Conservation (phyloP, 108 stramenopile genomes). For the Phaeodactylum tricornutum region DNA sequence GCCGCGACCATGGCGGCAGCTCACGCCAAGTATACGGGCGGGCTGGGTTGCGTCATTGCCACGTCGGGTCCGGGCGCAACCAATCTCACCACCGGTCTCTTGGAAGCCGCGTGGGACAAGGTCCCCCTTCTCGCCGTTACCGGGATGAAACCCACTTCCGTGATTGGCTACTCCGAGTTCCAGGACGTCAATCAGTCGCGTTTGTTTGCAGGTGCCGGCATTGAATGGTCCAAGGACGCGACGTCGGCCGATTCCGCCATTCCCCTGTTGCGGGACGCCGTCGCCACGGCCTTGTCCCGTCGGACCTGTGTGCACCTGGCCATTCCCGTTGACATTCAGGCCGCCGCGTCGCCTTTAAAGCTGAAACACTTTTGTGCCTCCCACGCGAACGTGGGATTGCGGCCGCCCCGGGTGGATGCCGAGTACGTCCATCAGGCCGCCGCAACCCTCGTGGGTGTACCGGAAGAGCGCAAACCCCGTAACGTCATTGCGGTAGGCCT, state of each 20-base stretch:
- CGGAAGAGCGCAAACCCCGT: conserved; percentile 6
- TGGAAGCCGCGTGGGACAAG: conserved; percentile 20
- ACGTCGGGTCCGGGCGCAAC: conserved; percentile 39
- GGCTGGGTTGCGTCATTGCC: conserved; percentile 25
- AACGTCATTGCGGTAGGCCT: conserved; percentile 17
- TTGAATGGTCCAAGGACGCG: conserved; percentile 15
- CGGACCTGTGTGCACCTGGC: conserved; percentile 33
- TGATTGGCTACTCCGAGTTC: conserved; percentile 27
- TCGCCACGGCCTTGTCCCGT: conserved; percentile 15
- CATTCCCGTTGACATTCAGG: conserved; percentile 32
- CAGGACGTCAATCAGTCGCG: conserved; percentile 34
- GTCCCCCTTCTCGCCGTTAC: conserved; percentile 32
- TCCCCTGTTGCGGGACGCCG: conserved; percentile 32
- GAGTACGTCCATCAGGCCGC: conserved; percentile 2
- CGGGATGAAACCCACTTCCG: conserved; percentile 22
- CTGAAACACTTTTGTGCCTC: conserved; percentile 16
- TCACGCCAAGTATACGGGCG: conserved; percentile 32
- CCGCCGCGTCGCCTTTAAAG: conserved; percentile 9
- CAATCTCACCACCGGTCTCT: conserved; percentile 24
- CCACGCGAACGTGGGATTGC: conserved; percentile 6
- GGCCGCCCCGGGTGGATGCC: conserved; percentile 7
- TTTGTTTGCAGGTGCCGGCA: conserved; percentile 31
- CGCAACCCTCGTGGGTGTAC: conserved; percentile 3
- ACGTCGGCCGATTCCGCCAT: conserved; percentile 8
- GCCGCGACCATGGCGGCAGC: conserved; percentile 28